A percentile compares a stretch with the other conserved stretches of the same genome.
Conservation (phyloP, 495 filamentous ascomycete genomes). For the Penicillium mononematosum region DNA sequence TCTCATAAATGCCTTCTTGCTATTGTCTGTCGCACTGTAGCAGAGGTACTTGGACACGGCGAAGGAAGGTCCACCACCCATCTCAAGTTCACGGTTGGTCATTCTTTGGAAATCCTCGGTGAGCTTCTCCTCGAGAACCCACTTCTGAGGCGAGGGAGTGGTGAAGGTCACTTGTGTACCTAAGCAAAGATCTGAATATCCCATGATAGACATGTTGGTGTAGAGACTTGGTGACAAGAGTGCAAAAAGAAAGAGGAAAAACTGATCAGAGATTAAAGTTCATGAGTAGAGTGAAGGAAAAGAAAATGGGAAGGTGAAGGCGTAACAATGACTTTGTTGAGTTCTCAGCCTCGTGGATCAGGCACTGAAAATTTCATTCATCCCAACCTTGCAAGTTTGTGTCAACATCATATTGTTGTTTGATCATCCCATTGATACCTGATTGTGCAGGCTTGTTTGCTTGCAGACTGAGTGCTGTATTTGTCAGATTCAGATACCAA, state of each 20-base stretch:
- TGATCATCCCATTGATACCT: no score
- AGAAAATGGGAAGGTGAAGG: neutral
- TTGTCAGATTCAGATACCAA: no score
- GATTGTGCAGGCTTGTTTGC: no score
- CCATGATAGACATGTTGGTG: neutral
- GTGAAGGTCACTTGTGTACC: neutral
- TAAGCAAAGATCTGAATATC: neutral
- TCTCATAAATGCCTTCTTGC: slow-evolving; percentile 12
- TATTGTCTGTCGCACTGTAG: neutral
- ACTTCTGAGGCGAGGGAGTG: neutral
- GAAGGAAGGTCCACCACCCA: neutral
- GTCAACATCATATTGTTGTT: no score
- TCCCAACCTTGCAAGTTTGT: no score
- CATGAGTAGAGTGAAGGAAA: no score
- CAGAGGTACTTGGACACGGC: neutral
- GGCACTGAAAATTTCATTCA: no score
- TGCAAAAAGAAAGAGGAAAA: neutral
- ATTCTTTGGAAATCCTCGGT: neutral
- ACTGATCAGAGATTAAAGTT: neutral
- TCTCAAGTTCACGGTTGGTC: neutral
- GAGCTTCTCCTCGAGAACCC: slow-evolving; percentile 2
- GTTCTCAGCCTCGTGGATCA: no score
- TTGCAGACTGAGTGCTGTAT: no score
- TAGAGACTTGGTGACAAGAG: neutral
- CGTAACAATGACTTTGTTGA: neutral